A percentile compares a stretch with the other conserved stretches of the same genome.
Evolutionary conservation across 169 alveolate species (phyloP).

Genomic region (Plasmodium relictum): DNA sequence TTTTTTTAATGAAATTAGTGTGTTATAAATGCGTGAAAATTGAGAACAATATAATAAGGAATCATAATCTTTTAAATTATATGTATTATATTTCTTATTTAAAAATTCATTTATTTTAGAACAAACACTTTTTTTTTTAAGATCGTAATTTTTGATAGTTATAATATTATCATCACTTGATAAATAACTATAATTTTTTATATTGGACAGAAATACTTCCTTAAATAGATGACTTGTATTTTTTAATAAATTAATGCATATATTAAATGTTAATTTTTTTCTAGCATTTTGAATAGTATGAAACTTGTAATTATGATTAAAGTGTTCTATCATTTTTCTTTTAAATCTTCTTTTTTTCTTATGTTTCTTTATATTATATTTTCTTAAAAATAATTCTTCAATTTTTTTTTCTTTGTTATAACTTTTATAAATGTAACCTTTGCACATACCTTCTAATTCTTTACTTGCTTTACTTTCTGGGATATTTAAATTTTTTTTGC

Average conservation of each 20-base stretch:
- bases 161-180: conserved; percentile 24
- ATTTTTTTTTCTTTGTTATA: no score
- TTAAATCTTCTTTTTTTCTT: no score
- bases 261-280: not conserved
- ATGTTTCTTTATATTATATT: no score
- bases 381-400: no score
- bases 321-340: no score
- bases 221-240: not conserved
- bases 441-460: no score
- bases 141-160: not conserved
- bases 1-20: not conserved
- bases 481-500: no score
- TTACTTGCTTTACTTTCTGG: no score
- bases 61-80: not conserved
- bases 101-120: not conserved
- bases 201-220: not conserved
- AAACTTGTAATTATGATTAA: not conserved
- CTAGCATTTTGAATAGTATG: not conserved
- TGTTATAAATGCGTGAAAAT: not conserved
- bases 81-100: not conserved
- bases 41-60: not conserved
- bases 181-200: not conserved
- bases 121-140: not conserved
- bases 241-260: not conserved
- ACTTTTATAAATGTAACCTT: no score